These are phyloP conservation scores for Leccinum angustisporum DNA, from an alignment of 1,284 basidiomycete species.

Conservation along the genomic window DNA sequence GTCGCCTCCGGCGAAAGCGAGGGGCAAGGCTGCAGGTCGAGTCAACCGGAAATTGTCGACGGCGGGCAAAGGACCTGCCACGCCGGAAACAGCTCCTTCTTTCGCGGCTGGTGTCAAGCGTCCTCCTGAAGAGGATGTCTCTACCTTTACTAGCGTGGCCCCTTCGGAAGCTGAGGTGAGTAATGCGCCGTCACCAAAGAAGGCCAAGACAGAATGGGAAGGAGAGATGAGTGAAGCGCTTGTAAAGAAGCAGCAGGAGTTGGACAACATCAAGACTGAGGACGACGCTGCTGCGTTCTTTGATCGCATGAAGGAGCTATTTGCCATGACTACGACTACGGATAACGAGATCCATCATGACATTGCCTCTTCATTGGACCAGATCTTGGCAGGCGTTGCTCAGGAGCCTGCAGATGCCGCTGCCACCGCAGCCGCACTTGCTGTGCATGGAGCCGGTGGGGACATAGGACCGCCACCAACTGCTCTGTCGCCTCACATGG, in stretches of 20 bases:
- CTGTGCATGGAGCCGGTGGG: slow-evolving; percentile 27
- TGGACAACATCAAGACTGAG: slow-evolving; percentile 61
- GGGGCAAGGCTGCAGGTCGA: slow-evolving; percentile 41
- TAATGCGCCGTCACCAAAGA: slow-evolving; percentile 68
- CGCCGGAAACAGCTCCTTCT: slow-evolving; percentile 32
- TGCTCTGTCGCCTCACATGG: slow-evolving; percentile 41
- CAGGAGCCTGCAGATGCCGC: slow-evolving; percentile 38
- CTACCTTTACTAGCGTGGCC: slow-evolving; percentile 25
- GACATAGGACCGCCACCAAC: slow-evolving; percentile 35
- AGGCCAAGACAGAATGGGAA: slow-evolving; percentile 68
- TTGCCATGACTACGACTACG: slow-evolving; percentile 49
- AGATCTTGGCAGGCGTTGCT: slow-evolving; percentile 57
- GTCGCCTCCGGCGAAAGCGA: slow-evolving; percentile 52
- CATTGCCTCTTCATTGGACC: slow-evolving; percentile 59
- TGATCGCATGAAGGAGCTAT: slow-evolving; percentile 59
- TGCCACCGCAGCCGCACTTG: slow-evolving; percentile 36
- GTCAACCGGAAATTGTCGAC: slow-evolving; percentile 48
- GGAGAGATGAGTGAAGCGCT: slow-evolving; percentile 53
- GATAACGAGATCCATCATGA: slow-evolving; percentile 48
- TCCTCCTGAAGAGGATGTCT: slow-evolving; percentile 56
- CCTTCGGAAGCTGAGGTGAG: slow-evolving; percentile 40
- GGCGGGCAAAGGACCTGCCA: slow-evolving; percentile 37
- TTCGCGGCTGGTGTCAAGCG: slow-evolving; percentile 48
- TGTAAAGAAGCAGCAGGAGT: slow-evolving; percentile 52
- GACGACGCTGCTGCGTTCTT: slow-evolving; percentile 65